Evolutionary conservation across 495 filamentous ascomycete species (phyloP), one percentile per base, ranked within the genome.

Genomic region (Xylaria castorea): DNA sequence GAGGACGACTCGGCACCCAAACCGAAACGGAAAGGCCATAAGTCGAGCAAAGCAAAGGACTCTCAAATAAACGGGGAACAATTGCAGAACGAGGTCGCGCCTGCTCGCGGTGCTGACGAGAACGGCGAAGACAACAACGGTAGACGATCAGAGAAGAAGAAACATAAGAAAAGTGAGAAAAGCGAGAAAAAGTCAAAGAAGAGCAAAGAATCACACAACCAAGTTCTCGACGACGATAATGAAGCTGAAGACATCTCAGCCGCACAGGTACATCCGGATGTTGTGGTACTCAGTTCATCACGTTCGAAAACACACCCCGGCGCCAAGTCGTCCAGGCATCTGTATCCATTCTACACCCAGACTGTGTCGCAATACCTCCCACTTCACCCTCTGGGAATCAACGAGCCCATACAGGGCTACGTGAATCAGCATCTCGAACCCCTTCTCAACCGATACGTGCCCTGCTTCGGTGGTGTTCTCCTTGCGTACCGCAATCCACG

Each of bases 321-420:
- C 48, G 61, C 48, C 22, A 27, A 74, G 50, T 57, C 63, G 58
- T 66, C 53, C 66, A 70, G 75, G 18, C 65, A 73, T 36, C 73
- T 77, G 25, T 85, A 83, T 32, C 85, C 85, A 6, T 85, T 87
- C 75, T 86, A 82, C 68, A 85, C 80, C 22, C 85, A 86, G 68
- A 81, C 81, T 27, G 75, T 85, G 55, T 85, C 85, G 11, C 81
- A 86, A 44, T 86, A 85, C 75, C 79, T 85, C 12, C 81, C 85
- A 8, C 78, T 87, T 73, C 84, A 78, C 71, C 85, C 85, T 2
- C 69, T 80, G 40, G 84, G 83, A 22, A 83, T 85, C 71, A 81
- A 81, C 69, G 81, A 84, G 42, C 83, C 83, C 0, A 62, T 85
- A 57, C 81, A 85, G 66, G 82, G 82, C 42, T 77, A 81, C 46